Base-by-base conservation (phyloP, 2,329 filamentous ascomycete genomes). In the Colletotrichum acutatum region DNA sequence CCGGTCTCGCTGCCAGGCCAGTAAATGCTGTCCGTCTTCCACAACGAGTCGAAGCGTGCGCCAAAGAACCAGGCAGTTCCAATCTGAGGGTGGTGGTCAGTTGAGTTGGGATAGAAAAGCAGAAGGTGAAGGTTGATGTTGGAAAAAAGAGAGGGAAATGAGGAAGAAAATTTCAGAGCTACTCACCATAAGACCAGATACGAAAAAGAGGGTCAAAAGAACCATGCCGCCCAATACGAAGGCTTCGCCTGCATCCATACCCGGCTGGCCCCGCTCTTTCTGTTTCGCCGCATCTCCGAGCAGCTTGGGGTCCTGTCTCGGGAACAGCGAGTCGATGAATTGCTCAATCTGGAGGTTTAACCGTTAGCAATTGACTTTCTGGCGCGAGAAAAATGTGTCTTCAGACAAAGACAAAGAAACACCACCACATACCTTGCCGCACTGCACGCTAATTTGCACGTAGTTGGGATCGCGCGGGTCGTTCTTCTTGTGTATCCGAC, bases 291-390 rank as follows among this genome's bases (percentile, higher is more conserved):
- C 78, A 16, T 83, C 80, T 37, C 85, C 83, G 46, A 90, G 82
- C 74, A 86, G 85, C 78, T 93, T 91, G 57, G 93, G 89, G 75
- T 94, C 91, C 83, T 98, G 95, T 9, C 90, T 89, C 4, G 97
- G 97, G 90, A 95, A 98, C 77, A 98, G 91, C 5, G 91, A 92
- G 83, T 98, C 96, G 81, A 98, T 97, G 81, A 97, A 98, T 86
- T 97, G 94, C 82, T 98, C 95, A 76, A 98, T 94, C 93, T 97
- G 78, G 42, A 49, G 42, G 4, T 28, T n/a, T 8, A 11, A 1
- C 32, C 30, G 71, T 76, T 72, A 81, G 78, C 58, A 49, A 37
- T 30, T 49, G 52, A 19, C 11, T 59, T 49, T 52, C 8, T n/a
- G n/a, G 14, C 53, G 26, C 57, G 32, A 49, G 42, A 49, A 19